These are phyloP conservation scores for Erythrophleum ivorense DNA, from an alignment of 331 rosid species.

Conservation along the genomic window DNA sequence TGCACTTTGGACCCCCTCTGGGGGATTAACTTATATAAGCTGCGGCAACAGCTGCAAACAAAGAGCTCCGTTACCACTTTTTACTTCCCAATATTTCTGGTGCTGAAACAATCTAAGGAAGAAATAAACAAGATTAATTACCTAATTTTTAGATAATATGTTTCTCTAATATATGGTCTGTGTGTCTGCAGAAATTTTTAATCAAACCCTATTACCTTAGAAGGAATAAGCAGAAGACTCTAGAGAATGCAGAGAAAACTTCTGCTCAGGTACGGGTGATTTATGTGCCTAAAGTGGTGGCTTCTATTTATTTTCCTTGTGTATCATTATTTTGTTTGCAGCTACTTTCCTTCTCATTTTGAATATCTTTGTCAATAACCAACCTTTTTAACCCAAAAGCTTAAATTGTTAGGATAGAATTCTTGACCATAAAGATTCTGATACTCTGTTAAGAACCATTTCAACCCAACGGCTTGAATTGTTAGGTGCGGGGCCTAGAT, in stretches of 20 bases:
- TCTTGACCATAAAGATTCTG: not conserved
- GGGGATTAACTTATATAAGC: constrained; percentile 13
- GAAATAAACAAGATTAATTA: constrained; percentile 20
- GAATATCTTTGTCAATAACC: not conserved
- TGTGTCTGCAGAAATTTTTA: constrained; percentile 68
- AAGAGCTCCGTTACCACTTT: not conserved
- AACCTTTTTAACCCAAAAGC: not conserved
- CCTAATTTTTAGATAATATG: constrained; percentile 25
- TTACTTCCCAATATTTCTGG: constrained; percentile 21
- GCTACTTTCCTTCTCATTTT: constrained; percentile 18
- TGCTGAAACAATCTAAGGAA: constrained; percentile 3
- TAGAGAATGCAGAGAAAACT: constrained; percentile 73
- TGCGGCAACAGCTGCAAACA: not conserved
- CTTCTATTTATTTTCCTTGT: constrained; percentile 8
- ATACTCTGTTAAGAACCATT: not conserved
- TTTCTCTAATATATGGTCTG: constrained; percentile 17
- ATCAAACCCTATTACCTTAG: constrained; percentile 78
- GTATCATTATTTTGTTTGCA: constrained; percentile 23
- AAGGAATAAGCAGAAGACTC: constrained; percentile 81
- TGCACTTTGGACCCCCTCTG: not conserved
- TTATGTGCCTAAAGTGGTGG: constrained; percentile 19
- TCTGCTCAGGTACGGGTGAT: constrained; percentile 66
- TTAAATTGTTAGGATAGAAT: not conserved
- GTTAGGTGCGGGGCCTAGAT: not conserved
- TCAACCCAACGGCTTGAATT: not conserved